Base-by-base conservation (phyloP, 306 rosid species). In the Amphicarpaea edgeworthii region DNA sequence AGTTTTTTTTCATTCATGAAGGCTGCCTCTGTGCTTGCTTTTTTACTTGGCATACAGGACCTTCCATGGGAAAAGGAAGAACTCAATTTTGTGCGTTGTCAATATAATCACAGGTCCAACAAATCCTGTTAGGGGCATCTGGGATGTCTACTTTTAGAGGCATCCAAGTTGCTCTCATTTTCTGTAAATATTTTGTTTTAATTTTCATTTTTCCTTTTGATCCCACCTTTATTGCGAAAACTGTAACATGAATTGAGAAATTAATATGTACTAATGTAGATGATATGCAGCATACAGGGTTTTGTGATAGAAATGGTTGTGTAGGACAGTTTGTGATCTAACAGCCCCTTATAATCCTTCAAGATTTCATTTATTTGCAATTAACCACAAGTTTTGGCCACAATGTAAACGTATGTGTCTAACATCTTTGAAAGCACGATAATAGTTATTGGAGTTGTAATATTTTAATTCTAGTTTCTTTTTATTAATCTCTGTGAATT, bases 81-180 rank as follows among this genome's bases (percentile, higher is more conserved):
- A 74, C 72, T 80, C 62, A 66, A 23, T 65, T 87, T 79, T 78
- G 81, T 81, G 60, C 57, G 43, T 55, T 84, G 80, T 82, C 69
- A 84, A 77, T 74, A 85, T 78, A 65, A 49, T 66, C 70, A 45
- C 86, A 68, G 79, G 77, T 83, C 76, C 76, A 67, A 69, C 73
- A 23, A 45, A 77, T 60, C 70, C 80, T 80, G 45, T 21, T 69
- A 32, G 68, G 79, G 79, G 82, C 81, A 57, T 50, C 54, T 73
- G 78, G 83, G 83, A 71, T 85, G 97, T 82, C 90, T 82, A 74
- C 85, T 92, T 91, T 89, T 88, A 86, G 86, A 87, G 88, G 82
- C 89, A 77, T 82, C 84, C 60, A 55, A 47, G 73, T 54, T 79
- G 81, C 72, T 83, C 59, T 71, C 84, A 73, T 71, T 81, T 82